Base-by-base conservation (phyloP, 768 basidiomycete species). In the Termitomyces sp. region DNA sequence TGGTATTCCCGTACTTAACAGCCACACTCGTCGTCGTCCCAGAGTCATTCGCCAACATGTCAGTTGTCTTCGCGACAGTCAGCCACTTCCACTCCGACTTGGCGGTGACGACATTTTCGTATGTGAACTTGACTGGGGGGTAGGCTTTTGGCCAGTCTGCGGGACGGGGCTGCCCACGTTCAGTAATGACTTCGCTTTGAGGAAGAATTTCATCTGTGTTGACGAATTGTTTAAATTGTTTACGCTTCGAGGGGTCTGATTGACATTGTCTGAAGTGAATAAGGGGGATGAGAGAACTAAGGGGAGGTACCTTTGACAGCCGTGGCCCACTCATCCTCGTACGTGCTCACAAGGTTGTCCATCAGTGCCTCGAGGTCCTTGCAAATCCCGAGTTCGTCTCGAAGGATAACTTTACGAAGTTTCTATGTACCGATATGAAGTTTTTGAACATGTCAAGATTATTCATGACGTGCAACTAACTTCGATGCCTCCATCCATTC, bases 321-420 rank as follows among this genome's bases (percentile, higher is more conserved):
- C 13, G 70, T 72, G 2, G 78, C 79, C 88, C 89, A 90, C 69
- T 90, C 88, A 66, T 85, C 84, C 52, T 78, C 74, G 66, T 85
- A 90, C 2, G 85, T 82, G 11, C 79, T 78, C 13, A 91, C 76
- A 3, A 90, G 74, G n/a, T 73, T 70, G 22, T 82, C 75, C 87
- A 90, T 90, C 35, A 83, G 74, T 20, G 71, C 73, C 53, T 90
- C 89, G 9, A 91, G 75, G 43, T 88, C 82, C 20, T 70, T 76
- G 63, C 87, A 88, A 57, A 91, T 88, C 1, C 87, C 86, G 0
- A 91, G 78, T 57, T 84, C 79, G 62, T 90, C 88, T 20, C 89
- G 80, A 41, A 91, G 63, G 40, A 90, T 74, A 22, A 90, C 82
- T 50, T 78, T 78, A 41, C 77, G 76, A 14, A 91, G 77, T 72